These are phyloP conservation scores for Eucalyptus fibrosa DNA, from an alignment of 345 rosid species.

Conservation along the genomic window DNA sequence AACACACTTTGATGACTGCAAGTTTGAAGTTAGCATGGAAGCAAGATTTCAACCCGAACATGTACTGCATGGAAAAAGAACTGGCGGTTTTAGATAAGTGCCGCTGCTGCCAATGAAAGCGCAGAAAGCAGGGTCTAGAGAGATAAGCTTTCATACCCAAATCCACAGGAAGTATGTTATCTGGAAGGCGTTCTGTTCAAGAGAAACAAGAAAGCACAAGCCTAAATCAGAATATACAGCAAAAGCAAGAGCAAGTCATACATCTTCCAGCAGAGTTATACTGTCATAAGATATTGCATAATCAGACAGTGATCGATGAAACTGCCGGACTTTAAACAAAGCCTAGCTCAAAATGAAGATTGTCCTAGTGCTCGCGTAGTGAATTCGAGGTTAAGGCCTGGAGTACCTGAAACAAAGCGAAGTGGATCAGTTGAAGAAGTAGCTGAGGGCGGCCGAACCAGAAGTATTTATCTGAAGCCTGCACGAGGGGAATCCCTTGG, in stretches of 20 bases:
- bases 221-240: not conserved
- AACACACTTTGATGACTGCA: conserved; percentile 35
- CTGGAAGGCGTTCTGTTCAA: conserved; percentile 90
- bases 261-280: not conserved
- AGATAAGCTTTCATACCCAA: conserved; percentile 39
- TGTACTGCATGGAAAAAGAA: conserved; percentile 35
- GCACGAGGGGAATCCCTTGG: conserved; percentile 95
- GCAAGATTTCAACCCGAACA: conserved; percentile 59
- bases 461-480: conserved; percentile 80
- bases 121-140: not conserved
- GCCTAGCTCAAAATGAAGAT: not conserved
- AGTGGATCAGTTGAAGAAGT: conserved; percentile 79
- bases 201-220: not conserved
- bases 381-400: not conserved
- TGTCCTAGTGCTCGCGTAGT: not conserved
- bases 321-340: not conserved
- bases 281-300: not conserved
- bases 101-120: not conserved
- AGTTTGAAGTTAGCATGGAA: conserved; percentile 52
- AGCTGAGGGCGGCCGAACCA: conserved; percentile 78
- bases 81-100: not conserved
- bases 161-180: conserved; percentile 95
- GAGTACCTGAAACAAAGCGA: conserved; percentile 83
- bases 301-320: not conserved
- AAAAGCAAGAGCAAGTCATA: not conserved